Evolutionary conservation across 805 yeast genomes (phyloP), one percentile per base, ranked within the genome.

Genomic region (Hanseniaspora jakobsenii): DNA sequence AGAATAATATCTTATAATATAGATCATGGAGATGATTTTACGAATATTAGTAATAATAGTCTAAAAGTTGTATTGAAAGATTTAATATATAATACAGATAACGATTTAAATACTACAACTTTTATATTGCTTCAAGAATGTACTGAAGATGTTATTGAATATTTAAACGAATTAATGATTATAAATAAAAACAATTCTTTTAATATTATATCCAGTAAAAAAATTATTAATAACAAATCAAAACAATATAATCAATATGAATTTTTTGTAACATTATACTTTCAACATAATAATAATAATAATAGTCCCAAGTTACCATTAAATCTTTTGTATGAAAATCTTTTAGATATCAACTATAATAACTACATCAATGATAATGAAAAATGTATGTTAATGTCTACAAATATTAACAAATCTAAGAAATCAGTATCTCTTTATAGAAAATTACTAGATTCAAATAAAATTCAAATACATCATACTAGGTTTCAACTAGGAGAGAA

Each of bases 91-190:
- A 21, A 6, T 7, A 14, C 16, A 10, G 19, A 19, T 12, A 14
- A 32, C 6, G 34, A 16, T 12, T 8, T 6, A 16, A 19, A 18
- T 6, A 18, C 3, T 1, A 19, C 13, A 2, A 34, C 34, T 12
- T 13, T 42, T 16, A 16, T 42, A 1, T 34, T 42, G 5, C 17
- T 42, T 14, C 46, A 42, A n/a, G 46, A 42, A 29, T 42, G 46
- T 14, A 42, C 46, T 2, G 28, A 35, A 19, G 46, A 42, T 29
- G 29, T 42, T 6, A 6, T 35, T 4, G 30, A 28, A 13, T 42
- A 13, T 23, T 17, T 42, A 6, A 3, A 10, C 6, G 29, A 27
- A 3, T 23, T 41, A 7, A 32, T 32, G 14, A 24, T 10, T 24
- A 10, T 7, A 24, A 13, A 6, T 2, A 26, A 28, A 21, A 21